Evolutionary conservation across 2,329 filamentous ascomycete genomes (phyloP).

Genomic region (Hymenoscyphus scutula): DNA sequence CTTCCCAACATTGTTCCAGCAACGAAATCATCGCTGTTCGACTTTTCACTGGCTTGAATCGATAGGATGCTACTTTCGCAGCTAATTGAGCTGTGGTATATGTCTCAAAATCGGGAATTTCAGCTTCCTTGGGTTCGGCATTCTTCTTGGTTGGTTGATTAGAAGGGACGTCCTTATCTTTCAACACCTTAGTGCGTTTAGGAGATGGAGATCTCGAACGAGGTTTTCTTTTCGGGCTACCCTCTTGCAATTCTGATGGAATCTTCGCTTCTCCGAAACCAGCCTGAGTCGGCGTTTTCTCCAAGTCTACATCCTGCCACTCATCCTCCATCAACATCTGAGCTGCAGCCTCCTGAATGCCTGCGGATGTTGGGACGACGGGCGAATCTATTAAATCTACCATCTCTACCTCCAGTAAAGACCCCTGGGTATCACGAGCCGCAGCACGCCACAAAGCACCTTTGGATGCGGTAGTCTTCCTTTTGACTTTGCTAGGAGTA

Average conservation of each 20-base stretch:
- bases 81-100: conserved; percentile 63
- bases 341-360: neutral
- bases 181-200: conserved; percentile 6
- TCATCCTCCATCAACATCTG: conserved; percentile 14
- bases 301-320: conserved; percentile 32
- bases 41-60: conserved; percentile 70
- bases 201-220: neutral
- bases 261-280: neutral
- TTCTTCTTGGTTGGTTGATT: conserved; percentile 18
- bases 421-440: conserved; percentile 63
- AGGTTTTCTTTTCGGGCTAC: conserved; percentile 14
- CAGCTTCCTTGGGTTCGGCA: conserved; percentile 7
- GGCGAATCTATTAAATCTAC: conserved; percentile 53
- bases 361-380: conserved; percentile 1
- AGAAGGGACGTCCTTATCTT: neutral
- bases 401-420: conserved; percentile 54
- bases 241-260: conserved; percentile 8
- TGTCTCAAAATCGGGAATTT: conserved; percentile 55
- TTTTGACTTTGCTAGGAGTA: neutral
- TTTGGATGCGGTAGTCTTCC: conserved; percentile 19
- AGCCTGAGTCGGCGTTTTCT: neutral
- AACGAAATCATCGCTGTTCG: conserved; percentile 68
- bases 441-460: conserved; percentile 67
- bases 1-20: conserved; percentile 69
- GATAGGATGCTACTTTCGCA: conserved; percentile 60